Base-by-base conservation (phyloP, 2,329 filamentous ascomycete genomes). In the Cladophialophora immunda region DNA sequence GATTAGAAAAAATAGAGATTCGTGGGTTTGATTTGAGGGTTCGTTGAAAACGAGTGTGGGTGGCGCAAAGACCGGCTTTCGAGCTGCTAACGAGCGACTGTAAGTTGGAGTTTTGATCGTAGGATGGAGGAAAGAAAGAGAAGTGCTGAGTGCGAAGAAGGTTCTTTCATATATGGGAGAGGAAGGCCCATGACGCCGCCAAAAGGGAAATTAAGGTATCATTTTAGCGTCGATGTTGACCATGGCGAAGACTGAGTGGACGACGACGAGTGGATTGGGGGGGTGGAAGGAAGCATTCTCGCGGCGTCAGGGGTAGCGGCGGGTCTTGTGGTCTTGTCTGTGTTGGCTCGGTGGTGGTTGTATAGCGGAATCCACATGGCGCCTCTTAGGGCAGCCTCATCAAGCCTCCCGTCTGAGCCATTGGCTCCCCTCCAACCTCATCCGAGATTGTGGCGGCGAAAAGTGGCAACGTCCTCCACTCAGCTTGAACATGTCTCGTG, bases 71-170 rank as follows among this genome's bases (percentile, higher is more conserved):
- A 70, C 68, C 68, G 59, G 60, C 36, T 54, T 68, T 68, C 36
- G 58, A 50, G 50, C 60, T 68, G 66, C 67, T 69, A 71, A 65
- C 62, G 67, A 69, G 67, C 67, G 67, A 69, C 67, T 69, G 65
- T 62, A 69, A 69, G 67, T 69, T 71, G 67, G 67, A 69, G 55
- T 69, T 69, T 52, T 65, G 65, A 71, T 69, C 59, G 57, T 63
- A 36, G 45, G 65, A 67, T 66, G 67, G 58, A 62, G 67, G 45
- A 50, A 50, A 63, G 62, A 59, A 56, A 59, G 50, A 64, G 64
- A 59, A 36, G 52, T 22, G 11, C 9, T 22, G n/a, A 52, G 30
- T 27, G 54, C 55, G 62, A 64, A 53, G 38, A 29, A n/a, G 47
- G 15, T n/a, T 36, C 34, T 27, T 30, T 58, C 47, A 66, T 66